phyloP scores from a whole-genome alignment of 179 eudicot genomes.

The Corrigiola litoralis region DNA sequence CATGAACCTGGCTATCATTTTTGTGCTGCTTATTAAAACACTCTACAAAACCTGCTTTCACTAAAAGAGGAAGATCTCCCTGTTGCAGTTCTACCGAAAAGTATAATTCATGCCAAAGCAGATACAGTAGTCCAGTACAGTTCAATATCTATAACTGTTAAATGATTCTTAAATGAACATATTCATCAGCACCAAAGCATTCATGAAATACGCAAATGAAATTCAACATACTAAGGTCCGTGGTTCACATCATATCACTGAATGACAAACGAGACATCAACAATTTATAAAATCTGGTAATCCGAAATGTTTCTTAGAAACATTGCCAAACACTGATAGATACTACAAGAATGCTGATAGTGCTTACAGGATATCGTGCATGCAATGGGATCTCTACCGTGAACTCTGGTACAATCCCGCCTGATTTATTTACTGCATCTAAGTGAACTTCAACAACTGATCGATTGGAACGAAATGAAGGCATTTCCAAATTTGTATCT shows the following conservation, averaged over 20 bases:
- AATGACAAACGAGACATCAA: neutral
- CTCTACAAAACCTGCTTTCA: too few relatives aligned
- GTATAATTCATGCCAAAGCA: too few relatives aligned
- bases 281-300: neutral
- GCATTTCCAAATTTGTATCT: slow-evolving; percentile 86
- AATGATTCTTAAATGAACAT: neutral
- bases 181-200: neutral
- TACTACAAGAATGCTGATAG: neutral
- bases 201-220: neutral
- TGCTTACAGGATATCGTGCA: slow-evolving; percentile 74
- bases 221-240: neutral
- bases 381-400: slow-evolving; percentile 66
- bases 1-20: too few relatives aligned
- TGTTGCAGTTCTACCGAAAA: too few relatives aligned
- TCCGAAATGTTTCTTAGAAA: neutral
- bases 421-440: slow-evolving; percentile 29
- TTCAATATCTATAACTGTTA: neutral
- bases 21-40: too few relatives aligned
- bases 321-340: neutral
- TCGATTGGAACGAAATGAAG: slow-evolving; percentile 67
- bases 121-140: too few relatives aligned
- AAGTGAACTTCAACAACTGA: slow-evolving; percentile 79
- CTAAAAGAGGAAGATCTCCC: too few relatives aligned
- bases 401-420: slow-evolving; percentile 33
- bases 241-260: neutral